Evolutionary conservation across 306 rosid species (phyloP), one percentile per base, ranked within the genome.

Genomic region (Prunus fruticosa): DNA sequence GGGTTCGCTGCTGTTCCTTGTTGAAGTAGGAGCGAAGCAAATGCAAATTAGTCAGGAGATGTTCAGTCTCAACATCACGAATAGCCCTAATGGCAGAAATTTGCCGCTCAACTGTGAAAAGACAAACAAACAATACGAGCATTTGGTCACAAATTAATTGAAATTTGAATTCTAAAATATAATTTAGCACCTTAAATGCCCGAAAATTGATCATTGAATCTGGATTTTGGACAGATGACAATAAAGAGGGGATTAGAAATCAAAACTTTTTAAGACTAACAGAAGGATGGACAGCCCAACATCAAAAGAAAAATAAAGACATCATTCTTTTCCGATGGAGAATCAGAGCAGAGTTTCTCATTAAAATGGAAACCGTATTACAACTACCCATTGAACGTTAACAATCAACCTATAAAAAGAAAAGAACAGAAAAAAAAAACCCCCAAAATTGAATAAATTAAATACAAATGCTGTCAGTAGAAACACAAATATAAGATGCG

Each of bases 31-130:
- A 86, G 23, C 91, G 89, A 69, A 95, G 83, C 81, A 90, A 81
- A 68, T 80, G 91, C 81, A 95, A 56, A 45, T 89, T 91, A 5
- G 91, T 92, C 75, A 89, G 25, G 77, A 92, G 77, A 73, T 81
- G 92, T 69, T 89, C 87, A 15, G 87, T 78, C 76, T 95, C 93
- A 61, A 92, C 89, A 32, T 95, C 96, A 18, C 95, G 88, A 76
- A 90, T 89, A 71, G 92, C 96, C 81, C 89, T 91, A 75, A 90
- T 88, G 30, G 95, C 93, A 60, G 80, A 76, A 49, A 77, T 78
- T 63, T 91, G 93, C 27, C 88, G 88, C 73, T 88, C 96, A 80
- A 90, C 90, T 79, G 84, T 52, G 45, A 50, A 69, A n/a, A 32
- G 23, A 19, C 2, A 11, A 79, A 60, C 51, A 49, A 14, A 72